Evolutionary conservation across 768 basidiomycete genomes (phyloP), one percentile per base, ranked within the genome.

Genomic region (Flagelloscypha sp.): DNA sequence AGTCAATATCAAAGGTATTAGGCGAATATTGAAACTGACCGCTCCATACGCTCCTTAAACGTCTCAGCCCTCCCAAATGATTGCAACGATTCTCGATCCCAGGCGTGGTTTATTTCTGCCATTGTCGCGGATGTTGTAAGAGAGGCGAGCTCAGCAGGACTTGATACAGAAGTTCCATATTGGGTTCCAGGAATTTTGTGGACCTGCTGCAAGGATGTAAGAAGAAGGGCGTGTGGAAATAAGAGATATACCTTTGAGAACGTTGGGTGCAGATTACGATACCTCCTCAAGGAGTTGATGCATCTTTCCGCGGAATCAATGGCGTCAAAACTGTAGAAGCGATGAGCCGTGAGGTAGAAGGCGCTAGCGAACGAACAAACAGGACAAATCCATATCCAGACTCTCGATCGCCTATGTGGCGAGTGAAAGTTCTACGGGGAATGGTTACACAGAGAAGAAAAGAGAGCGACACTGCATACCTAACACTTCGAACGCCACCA

Each of bases 401-500:
- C 21, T 70, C 68, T 44, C 74, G 73, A 39, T 86, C 84, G 47
- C 80, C 76, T 12, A 84, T 81, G 52, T 85, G 82, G 13, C 87
- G 65, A 30, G 86, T 89, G 48, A 90, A 89, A 29, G 84, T 86
- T n/a, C n/a, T n/a, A n/a, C n/a, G n/a, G n/a, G n/a, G n/a, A n/a
- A n/a, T n/a, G n/a, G n/a, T n/a, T n/a, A n/a, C n/a, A n/a, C n/a
- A n/a, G n/a, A n/a, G n/a, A n/a, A n/a, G n/a, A n/a, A n/a, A n/a
- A n/a, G n/a, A n/a, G n/a, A n/a, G n/a, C n/a, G n/a, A n/a, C n/a
- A n/a, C n/a, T n/a, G n/a, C n/a, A n/a, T n/a, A n/a, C 38, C 85
- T 61, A 11, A 88, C 87, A 41, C 85, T 88, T 47, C 76, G 58
- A 8, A 90, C 74, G 16, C 62, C 65, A 3, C 86, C 86, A 45